Evolutionary conservation across 1,284 basidiomycete genomes (phyloP).

Genomic region (Xerocomus minutiporus): DNA sequence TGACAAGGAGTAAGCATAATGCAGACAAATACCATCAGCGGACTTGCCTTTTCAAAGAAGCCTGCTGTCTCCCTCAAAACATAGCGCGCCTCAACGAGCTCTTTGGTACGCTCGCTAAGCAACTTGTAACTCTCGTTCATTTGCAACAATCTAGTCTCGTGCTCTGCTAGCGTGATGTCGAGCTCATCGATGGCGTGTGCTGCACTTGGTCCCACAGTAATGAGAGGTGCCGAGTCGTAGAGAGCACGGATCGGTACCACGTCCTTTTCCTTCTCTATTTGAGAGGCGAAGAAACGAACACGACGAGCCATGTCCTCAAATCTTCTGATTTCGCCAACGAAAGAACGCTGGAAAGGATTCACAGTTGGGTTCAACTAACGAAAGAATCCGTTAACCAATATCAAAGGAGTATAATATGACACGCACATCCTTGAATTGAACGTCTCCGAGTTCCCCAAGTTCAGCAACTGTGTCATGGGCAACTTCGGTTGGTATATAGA

Average conservation of each 20-base stretch:
- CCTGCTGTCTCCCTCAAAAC: slow-evolving; percentile 94
- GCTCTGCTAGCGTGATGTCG: slow-evolving; percentile 82
- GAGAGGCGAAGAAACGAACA: slow-evolving; percentile 83
- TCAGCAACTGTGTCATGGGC: slow-evolving; percentile 95
- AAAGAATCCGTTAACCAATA: slow-evolving; percentile 6
- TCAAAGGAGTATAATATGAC: background rate
- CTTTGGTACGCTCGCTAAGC: slow-evolving; percentile 81
- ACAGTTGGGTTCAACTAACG: slow-evolving; percentile 86
- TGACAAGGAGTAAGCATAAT: slow-evolving; percentile 9
- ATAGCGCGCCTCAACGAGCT: slow-evolving; percentile 89
- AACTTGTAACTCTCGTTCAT: slow-evolving; percentile 96
- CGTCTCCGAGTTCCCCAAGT: slow-evolving; percentile 91
- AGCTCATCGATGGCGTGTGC: slow-evolving; percentile 94
- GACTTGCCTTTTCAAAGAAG: slow-evolving; percentile 84
- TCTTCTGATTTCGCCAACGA: slow-evolving; percentile 91
- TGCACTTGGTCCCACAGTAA: slow-evolving; percentile 84
- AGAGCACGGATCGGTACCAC: slow-evolving; percentile 78
- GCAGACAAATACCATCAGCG: background rate
- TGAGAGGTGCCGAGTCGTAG: slow-evolving; percentile 75
- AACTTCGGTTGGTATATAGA: slow-evolving; percentile 96
- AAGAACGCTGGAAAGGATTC: slow-evolving; percentile 98
- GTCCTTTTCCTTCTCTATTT: slow-evolving; percentile 85
- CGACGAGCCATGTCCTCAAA: slow-evolving; percentile 96
- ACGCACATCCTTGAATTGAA: slow-evolving; percentile 96
- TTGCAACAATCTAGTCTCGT: slow-evolving; percentile 80